A percentile compares a stretch with the other conserved stretches of the same genome.
phyloP scores from a whole-genome alignment of 2,329 filamentous ascomycete genomes.

The Fusarium sororula region DNA sequence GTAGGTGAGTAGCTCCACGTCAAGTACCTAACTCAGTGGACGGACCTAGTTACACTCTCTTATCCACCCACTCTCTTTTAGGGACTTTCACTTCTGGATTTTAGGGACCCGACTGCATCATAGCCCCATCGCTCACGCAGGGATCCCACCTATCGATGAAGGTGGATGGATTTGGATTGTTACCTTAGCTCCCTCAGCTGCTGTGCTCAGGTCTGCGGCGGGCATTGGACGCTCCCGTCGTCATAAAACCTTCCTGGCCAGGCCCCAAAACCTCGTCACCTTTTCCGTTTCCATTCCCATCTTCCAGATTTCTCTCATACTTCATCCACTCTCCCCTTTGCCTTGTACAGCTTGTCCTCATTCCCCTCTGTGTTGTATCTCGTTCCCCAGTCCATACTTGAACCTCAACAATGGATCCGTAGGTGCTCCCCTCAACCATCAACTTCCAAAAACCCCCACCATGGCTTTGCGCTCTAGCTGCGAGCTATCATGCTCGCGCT shows the following conservation, averaged over 20 bases:
- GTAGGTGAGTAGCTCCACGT: background rate
- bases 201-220: constrained; percentile 6
- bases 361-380: constrained; percentile 6
- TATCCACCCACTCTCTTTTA: constrained; percentile 28
- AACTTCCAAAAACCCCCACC: constrained; percentile 39
- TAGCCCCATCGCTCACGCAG: constrained; percentile 42
- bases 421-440: constrained; percentile 31
- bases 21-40: constrained; percentile 10
- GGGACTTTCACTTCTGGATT: constrained; percentile 14
- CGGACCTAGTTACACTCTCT: constrained; percentile 9
- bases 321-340: constrained; percentile 22
- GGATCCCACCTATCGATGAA: constrained; percentile 13
- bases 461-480: constrained; percentile 19
- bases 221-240: constrained; percentile 37
- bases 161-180: constrained; percentile 14
- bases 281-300: constrained; percentile 21
- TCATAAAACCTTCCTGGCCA: constrained; percentile 43
- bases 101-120: constrained; percentile 38
- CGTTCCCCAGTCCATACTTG: constrained; percentile 13
- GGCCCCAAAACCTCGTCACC: constrained; percentile 37
- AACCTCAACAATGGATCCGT: constrained; percentile 41
- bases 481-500: constrained; percentile 32
- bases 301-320: constrained; percentile 23
- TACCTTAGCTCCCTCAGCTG: constrained; percentile 37
- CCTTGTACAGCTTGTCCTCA: background rate